These are phyloP conservation scores for Lecanicillium sp. DNA, from an alignment of 2,329 filamentous ascomycete species.

Conservation along the genomic window DNA sequence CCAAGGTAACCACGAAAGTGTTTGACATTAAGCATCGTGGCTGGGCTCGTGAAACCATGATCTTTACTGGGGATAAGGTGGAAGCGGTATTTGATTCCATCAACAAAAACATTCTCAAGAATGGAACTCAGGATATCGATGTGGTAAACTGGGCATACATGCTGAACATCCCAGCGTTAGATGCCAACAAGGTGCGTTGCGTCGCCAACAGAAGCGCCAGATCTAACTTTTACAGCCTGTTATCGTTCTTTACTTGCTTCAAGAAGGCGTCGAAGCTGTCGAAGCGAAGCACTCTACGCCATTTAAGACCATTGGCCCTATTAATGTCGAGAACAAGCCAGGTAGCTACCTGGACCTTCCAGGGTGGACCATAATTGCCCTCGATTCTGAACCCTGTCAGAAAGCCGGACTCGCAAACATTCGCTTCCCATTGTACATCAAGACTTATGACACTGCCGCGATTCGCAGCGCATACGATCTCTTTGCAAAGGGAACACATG, in stretches of 20 bases:
- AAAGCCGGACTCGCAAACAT: conserved; percentile 31
- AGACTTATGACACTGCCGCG: conserved; percentile 26
- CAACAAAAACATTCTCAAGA: conserved; percentile 35
- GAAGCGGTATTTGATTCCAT: conserved; percentile 37
- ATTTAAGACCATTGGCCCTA: conserved; percentile 32
- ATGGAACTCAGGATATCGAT: conserved; percentile 33
- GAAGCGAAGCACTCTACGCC: conserved; percentile 31
- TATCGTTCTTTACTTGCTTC: conserved; percentile 32
- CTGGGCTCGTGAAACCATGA: conserved; percentile 36
- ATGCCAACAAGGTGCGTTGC: conserved; percentile 30
- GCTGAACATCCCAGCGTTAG: conserved; percentile 29
- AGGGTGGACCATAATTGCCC: conserved; percentile 31
- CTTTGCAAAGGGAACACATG: conserved; percentile 21
- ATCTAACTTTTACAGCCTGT: conserved; percentile 20
- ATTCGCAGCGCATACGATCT: conserved; percentile 21
- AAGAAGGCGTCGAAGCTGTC: conserved; percentile 32
- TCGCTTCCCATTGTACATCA: conserved; percentile 35
- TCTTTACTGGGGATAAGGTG: conserved; percentile 40
- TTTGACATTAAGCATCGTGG: conserved; percentile 32
- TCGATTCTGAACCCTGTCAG: conserved; percentile 29
- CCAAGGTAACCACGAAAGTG: conserved; percentile 37
- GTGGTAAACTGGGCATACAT: conserved; percentile 44
- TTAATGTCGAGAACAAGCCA: conserved; percentile 19
- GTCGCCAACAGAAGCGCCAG: conserved; percentile 13
- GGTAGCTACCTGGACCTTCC: conserved; percentile 39